Evolutionary conservation across 2,329 filamentous ascomycete species (phyloP).

Genomic region (Xylariaceae sp.): DNA sequence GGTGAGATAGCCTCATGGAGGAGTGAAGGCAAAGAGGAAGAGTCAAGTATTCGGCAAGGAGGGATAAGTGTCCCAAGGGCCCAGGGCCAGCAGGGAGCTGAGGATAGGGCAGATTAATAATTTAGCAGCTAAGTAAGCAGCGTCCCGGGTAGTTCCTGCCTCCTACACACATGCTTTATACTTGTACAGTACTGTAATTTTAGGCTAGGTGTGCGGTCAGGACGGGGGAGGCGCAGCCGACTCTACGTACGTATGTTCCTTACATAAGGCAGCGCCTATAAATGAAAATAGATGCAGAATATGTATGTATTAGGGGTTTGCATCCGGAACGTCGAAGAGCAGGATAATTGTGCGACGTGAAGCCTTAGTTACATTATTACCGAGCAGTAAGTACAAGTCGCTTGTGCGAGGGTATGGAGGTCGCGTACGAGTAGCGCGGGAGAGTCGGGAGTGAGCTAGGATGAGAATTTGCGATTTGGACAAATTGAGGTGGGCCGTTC

Average conservation of each 20-base stretch:
- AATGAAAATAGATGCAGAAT: background rate
- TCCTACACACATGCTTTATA: background rate
- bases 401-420: background rate
- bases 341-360: background rate
- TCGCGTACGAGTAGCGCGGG: background rate
- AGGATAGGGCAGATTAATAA: background rate
- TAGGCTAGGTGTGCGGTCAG: background rate
- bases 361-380: background rate
- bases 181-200: background rate
- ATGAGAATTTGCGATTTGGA: background rate
- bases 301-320: background rate
- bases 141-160: background rate
- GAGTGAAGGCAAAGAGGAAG: background rate
- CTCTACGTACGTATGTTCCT: background rate
- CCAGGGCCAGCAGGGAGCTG: background rate
- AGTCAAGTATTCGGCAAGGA: background rate
- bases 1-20: constrained; percentile 14
- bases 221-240: constrained; percentile 9
- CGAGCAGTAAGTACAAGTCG: background rate
- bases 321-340: background rate
- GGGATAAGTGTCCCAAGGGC: too few relatives aligned
- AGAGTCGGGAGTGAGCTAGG: background rate
- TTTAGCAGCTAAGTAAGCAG: constrained; percentile 1
- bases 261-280: background rate
- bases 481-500: background rate